Evolutionary conservation across 2,329 filamentous ascomycete genomes (phyloP).

Genomic region (Venturia aucupariae): DNA sequence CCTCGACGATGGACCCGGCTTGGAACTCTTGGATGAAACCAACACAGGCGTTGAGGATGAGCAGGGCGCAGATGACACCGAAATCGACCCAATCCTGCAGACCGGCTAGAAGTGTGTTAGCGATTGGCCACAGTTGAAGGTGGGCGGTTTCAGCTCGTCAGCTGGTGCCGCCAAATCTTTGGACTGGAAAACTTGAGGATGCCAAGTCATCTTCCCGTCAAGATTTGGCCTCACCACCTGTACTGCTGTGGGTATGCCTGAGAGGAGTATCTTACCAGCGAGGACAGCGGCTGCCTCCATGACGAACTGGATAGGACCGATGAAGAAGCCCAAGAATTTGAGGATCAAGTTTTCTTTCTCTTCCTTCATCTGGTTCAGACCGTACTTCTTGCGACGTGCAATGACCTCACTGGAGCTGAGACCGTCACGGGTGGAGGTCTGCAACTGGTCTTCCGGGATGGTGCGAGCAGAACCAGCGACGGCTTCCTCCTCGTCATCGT

Average conservation of each 20-base stretch:
- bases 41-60: slow-evolving; percentile 75
- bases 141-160: neutral
- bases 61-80: slow-evolving; percentile 69
- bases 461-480: slow-evolving; percentile 47
- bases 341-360: slow-evolving; percentile 77
- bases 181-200: neutral
- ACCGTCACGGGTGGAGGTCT: slow-evolving; percentile 63
- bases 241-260: slow-evolving; percentile 28
- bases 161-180: neutral
- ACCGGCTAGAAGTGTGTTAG: slow-evolving; percentile 61
- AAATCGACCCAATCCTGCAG: slow-evolving; percentile 88
- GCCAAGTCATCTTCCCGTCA: neutral
- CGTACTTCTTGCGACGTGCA: slow-evolving; percentile 59
- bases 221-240: neutral
- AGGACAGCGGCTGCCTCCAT: slow-evolving; percentile 54
- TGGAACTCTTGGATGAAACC: slow-evolving; percentile 87
- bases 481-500: slow-evolving; percentile 53
- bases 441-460: slow-evolving; percentile 65
- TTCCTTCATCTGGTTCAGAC: slow-evolving; percentile 84
- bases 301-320: slow-evolving; percentile 86
- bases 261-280: neutral
- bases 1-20: slow-evolving; percentile 81
- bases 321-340: slow-evolving; percentile 75
- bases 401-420: slow-evolving; percentile 61
- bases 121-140: neutral